These are phyloP conservation scores for Aeschynomene evenia DNA, from an alignment of 306 rosid genomes.

Conservation along the genomic window DNA sequence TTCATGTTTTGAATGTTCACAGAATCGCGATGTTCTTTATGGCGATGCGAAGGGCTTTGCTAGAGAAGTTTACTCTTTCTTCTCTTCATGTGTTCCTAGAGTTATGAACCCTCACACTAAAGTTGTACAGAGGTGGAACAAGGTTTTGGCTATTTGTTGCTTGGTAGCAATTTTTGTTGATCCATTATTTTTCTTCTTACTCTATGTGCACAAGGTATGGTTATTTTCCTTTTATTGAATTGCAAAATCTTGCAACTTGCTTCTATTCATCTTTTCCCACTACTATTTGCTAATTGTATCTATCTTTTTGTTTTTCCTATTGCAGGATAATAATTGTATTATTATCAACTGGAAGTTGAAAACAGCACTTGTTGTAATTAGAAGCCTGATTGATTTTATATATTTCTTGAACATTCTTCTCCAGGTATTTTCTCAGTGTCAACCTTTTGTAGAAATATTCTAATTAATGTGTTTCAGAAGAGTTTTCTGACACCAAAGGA, in stretches of 20 bases:
- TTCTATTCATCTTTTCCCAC: slow-evolving; percentile 15
- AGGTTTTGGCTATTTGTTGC: slow-evolving; percentile 67
- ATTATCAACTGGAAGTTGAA: slow-evolving; percentile 44
- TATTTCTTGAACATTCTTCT: slow-evolving; percentile 74
- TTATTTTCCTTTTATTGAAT: slow-evolving; percentile 18
- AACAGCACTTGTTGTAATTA: slow-evolving; percentile 48
- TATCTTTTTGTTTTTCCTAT: not conserved
- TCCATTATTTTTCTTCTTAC: slow-evolving; percentile 73
- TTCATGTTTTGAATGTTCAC: slow-evolving; percentile 24
- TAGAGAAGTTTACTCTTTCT: slow-evolving; percentile 47
- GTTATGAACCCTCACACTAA: slow-evolving; percentile 77
- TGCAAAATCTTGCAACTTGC: not conserved
- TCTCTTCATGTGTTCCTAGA: slow-evolving; percentile 55
- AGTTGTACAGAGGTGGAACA: slow-evolving; percentile 67
- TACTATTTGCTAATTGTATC: slow-evolving; percentile 10
- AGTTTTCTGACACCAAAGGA: not conserved
- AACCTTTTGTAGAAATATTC: not conserved
- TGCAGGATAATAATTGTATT: slow-evolving; percentile 57
- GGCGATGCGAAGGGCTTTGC: slow-evolving; percentile 86
- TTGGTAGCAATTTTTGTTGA: slow-evolving; percentile 66
- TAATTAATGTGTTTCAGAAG: not conserved
- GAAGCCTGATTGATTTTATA: slow-evolving; percentile 75
- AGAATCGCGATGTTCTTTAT: slow-evolving; percentile 60
- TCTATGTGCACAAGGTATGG: slow-evolving; percentile 45
- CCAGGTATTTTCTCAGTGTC: slow-evolving; percentile 50